Conservation (phyloP, 306 rosid species). For the Cucurbita argyrosperma region DNA sequence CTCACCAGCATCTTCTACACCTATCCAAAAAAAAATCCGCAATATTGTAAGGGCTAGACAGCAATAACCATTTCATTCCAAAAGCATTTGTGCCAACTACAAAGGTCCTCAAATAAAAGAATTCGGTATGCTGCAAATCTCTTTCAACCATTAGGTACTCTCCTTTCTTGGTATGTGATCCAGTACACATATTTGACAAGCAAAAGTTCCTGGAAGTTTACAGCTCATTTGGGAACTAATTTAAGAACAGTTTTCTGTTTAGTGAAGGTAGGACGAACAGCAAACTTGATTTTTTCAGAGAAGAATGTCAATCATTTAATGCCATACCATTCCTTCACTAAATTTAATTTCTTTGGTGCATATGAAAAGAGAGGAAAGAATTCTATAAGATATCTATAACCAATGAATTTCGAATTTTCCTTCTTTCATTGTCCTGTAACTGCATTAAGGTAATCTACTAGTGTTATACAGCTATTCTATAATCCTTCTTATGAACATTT, state of each 20-base stretch:
- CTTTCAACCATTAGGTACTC: background rate
- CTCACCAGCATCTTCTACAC: constrained; percentile 2
- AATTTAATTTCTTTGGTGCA: background rate
- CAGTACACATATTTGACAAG: background rate
- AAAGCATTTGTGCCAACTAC: background rate
- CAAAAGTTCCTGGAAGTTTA: background rate
- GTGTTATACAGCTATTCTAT: background rate
- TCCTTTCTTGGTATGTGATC: background rate
- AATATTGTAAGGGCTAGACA: background rate
- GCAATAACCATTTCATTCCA: background rate
- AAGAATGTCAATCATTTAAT: background rate
- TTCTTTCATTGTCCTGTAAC: background rate
- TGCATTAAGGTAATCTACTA: background rate
- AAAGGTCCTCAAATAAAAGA: background rate
- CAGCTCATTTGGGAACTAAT: background rate
- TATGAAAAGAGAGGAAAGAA: background rate
- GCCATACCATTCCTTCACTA: background rate
- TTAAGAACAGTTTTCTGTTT: background rate
- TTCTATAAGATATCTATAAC: background rate
- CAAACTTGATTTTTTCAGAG: background rate
- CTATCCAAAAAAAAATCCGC: background rate
- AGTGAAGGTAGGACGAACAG: background rate
- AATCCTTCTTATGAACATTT: background rate
- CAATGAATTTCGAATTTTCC: background rate
- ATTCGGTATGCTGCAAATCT: background rate